Percentiles rank a stretch among this genome's conserved stretches.
Conservation (phyloP, 345 rosid genomes). For the Ceriops zippeliana region DNA sequence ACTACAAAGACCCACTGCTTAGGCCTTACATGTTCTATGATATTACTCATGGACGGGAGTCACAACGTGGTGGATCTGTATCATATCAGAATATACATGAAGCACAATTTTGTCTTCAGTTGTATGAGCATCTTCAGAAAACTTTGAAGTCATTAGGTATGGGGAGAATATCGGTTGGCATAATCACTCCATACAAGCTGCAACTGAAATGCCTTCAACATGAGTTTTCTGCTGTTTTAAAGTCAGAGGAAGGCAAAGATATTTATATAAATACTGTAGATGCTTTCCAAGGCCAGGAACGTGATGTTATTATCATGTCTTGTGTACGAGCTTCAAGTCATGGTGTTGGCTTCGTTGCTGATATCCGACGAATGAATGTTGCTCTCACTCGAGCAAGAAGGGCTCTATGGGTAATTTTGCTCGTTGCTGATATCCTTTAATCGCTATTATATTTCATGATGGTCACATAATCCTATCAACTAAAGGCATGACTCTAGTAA, state of each 20-base stretch:
- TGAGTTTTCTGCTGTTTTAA: slow-evolving; percentile 74
- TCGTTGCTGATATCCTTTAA: not conserved
- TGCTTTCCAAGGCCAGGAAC: slow-evolving; percentile 99
- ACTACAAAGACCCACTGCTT: slow-evolving; percentile 81
- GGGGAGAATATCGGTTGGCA: slow-evolving; percentile 81
- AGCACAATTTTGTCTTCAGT: slow-evolving; percentile 85
- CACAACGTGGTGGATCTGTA: slow-evolving; percentile 95
- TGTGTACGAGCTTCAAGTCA: slow-evolving; percentile 96
- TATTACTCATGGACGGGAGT: slow-evolving; percentile 92
- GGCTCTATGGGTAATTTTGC: slow-evolving; percentile 74
- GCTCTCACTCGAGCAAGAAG: slow-evolving; percentile 98
- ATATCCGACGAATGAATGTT: slow-evolving; percentile 97
- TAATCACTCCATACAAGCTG: slow-evolving; percentile 96
- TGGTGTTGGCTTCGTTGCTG: slow-evolving; percentile 97
- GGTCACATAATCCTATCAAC: not conserved
- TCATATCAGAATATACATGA: slow-evolving; percentile 90
- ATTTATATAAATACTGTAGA: slow-evolving; percentile 94
- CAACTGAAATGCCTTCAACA: slow-evolving; percentile 90
- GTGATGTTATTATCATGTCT: slow-evolving; percentile 98
- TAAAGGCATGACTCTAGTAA: too few relatives aligned
- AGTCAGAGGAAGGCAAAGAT: slow-evolving; percentile 90
- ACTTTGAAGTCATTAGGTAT: slow-evolving; percentile 55
- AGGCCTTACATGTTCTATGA: slow-evolving; percentile 84
- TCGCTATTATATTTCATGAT: not conserved
- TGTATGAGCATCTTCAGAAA: slow-evolving; percentile 91